Evolutionary conservation across 2,329 filamentous ascomycete genomes (phyloP), one percentile per base, ranked within the genome.

Genomic region (Aspergillus transmontanensis): DNA sequence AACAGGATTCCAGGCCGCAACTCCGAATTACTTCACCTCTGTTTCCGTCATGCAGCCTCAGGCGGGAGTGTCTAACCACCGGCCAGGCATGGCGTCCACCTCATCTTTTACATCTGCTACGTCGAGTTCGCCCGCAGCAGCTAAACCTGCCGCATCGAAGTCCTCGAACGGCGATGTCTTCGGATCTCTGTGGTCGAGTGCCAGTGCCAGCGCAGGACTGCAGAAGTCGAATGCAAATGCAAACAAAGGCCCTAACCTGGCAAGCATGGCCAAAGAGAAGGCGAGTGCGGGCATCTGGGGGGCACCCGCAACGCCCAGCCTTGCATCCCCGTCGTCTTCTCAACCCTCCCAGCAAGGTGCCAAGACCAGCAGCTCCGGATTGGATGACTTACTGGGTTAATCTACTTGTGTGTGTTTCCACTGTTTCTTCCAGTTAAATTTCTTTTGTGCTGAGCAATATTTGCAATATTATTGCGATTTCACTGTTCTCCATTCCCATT

Each of bases 231-330:
- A 80, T 64, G 85, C 88, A 2, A 83, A 85, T 14, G 83, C 82
- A 11, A 82, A 84, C 59, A 85, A 89, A 63, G 90, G 90, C 0
- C 89, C 93, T 58, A 94, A 94, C 60, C 86, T 99, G 80, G 94
- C 93, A 34, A 94, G 96, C 77, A 87, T 99, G 78, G 94, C 94
- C n/a, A 97, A 97, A 83, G 93, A 97, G 80, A 97, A 98, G 85
- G 95, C 93, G 63, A 93, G 89, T 71, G 93, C 94, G 19, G 93
- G 94, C 9, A 92, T 99, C 67, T 99, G 96, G 93, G 95, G 94
- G 21, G 86, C 91, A 0, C 85, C 90, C 19, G 83, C 88, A 80
- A 79, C 72, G 78, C 84, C 73, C 80, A 83, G 71, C 86, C 83
- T 64, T 78, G 83, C 64, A 81, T 86, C 71, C 73, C 81, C 68